Evolutionary conservation across 805 yeast species (phyloP).

Genomic region (Zygoascus biomembranicola): DNA sequence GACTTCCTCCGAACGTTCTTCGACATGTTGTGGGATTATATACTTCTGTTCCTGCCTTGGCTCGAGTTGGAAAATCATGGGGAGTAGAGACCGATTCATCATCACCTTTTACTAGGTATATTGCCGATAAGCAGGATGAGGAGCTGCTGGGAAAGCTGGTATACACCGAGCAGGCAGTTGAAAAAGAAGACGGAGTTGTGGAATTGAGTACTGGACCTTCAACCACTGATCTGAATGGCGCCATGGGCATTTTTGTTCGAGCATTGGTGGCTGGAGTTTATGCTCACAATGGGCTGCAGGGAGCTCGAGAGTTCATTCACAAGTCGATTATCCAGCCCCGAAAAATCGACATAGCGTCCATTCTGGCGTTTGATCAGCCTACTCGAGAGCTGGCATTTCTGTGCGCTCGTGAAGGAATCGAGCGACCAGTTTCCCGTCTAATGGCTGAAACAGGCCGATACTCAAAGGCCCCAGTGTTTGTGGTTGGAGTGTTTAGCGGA

Average conservation of each 20-base stretch:
- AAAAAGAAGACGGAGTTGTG: slow-evolving; percentile 18
- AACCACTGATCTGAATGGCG: slow-evolving; percentile 31
- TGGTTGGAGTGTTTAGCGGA: slow-evolving; percentile 88
- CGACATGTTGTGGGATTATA: slow-evolving; percentile 70
- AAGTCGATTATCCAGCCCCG: slow-evolving; percentile 69
- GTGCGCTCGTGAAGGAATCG: slow-evolving; percentile 66
- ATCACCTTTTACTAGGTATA: slow-evolving; percentile 48
- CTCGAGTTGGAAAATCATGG: slow-evolving; percentile 67
- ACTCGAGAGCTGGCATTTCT: slow-evolving; percentile 73
- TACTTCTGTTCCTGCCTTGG: slow-evolving; percentile 57
- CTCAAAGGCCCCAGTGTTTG: slow-evolving; percentile 74
- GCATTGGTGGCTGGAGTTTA: slow-evolving; percentile 78
- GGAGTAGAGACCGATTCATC: slow-evolving; percentile 77
- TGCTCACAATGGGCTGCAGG: slow-evolving; percentile 59
- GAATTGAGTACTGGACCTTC: slow-evolving; percentile 34
- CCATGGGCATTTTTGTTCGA: slow-evolving; percentile 63
- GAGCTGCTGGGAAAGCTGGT: slow-evolving; percentile 33
- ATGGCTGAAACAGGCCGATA: slow-evolving; percentile 91
- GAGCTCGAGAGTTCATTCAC: slow-evolving; percentile 59
- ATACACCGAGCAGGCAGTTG: slow-evolving; percentile 8
- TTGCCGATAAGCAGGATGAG: slow-evolving; percentile 60
- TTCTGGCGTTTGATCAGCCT: slow-evolving; percentile 80
- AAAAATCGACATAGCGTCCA: slow-evolving; percentile 59
- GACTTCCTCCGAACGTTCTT: slow-evolving; percentile 76
- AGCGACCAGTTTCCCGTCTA: slow-evolving; percentile 69